phyloP scores from a whole-genome alignment of 805 yeast species.

The Candida coleopterorum region DNA sequence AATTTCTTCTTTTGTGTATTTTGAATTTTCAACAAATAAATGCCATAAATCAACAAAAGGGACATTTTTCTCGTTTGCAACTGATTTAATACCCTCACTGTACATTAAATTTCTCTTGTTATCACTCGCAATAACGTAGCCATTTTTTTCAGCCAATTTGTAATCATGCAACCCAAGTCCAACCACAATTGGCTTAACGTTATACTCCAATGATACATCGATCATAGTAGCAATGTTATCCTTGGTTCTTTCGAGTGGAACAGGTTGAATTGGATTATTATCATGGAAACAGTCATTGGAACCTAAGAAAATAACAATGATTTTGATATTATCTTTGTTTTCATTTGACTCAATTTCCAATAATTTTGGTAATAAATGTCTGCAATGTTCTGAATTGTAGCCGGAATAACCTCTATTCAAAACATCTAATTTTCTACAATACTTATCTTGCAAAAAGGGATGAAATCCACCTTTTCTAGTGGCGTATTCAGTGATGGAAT shows the following conservation, averaged over 20 bases:
- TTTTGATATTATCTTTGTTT: constrained; percentile 23
- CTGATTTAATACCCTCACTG: constrained; percentile 41
- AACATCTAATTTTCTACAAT: constrained; percentile 61
- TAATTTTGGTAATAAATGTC: constrained; percentile 33
- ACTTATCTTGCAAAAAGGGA: constrained; percentile 43
- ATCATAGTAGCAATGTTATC: constrained; percentile 46
- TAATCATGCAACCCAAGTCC: constrained; percentile 59
- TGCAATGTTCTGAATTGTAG: constrained; percentile 62
- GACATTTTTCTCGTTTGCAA: constrained; percentile 44
- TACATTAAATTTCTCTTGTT: constrained; percentile 45
- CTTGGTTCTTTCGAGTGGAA: constrained; percentile 46
- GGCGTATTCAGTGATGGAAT: constrained; percentile 61
- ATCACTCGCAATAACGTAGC: constrained; percentile 20
- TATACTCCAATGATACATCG: constrained; percentile 30
- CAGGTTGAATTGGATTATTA: constrained; percentile 30
- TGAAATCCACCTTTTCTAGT: constrained; percentile 40
- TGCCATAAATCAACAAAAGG: constrained; percentile 57
- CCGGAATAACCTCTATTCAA: constrained; percentile 76
- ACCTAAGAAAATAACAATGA: constrained; percentile 68
- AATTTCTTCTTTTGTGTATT: constrained; percentile 34
- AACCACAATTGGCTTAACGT: constrained; percentile 51
- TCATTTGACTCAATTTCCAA: constrained; percentile 36
- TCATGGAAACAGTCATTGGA: constrained; percentile 56
- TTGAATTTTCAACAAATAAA: constrained; percentile 31
- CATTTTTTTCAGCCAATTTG: constrained; percentile 10